These are phyloP conservation scores for Hypoxylon lenormandii DNA, from an alignment of 495 filamentous ascomycete genomes.

Conservation along the genomic window DNA sequence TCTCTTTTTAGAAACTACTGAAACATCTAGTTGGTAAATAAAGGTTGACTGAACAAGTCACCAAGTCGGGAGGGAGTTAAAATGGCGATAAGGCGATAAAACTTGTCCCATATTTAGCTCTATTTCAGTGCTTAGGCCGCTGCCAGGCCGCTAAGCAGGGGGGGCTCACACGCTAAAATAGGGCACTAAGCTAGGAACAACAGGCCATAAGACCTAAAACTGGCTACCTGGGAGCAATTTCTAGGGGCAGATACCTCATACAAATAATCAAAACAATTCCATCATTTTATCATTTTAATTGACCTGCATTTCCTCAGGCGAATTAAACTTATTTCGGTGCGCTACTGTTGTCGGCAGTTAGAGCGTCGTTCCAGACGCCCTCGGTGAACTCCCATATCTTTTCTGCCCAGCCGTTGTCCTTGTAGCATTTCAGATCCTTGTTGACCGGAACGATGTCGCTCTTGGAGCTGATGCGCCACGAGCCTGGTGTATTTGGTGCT, in stretches of 20 bases:
- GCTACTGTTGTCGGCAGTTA: not conserved
- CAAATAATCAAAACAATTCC: not conserved
- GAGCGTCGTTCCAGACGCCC: slow-evolving; percentile 1
- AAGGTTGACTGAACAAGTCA: too few relatives aligned
- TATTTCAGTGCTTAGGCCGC: not conserved
- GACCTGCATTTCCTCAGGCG: not conserved
- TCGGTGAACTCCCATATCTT: slow-evolving; percentile 29
- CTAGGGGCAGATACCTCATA: not conserved
- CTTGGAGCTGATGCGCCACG: slow-evolving; percentile 8
- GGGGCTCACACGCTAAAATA: not conserved
- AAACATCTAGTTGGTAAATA: too few relatives aligned
- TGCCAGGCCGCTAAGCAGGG: not conserved
- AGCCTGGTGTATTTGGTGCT: slow-evolving; percentile 10
- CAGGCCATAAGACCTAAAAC: too few relatives aligned
- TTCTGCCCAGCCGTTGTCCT: slow-evolving; percentile 33
- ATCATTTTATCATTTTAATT: not conserved
- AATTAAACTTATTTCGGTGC: not conserved
- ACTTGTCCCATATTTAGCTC: too few relatives aligned
- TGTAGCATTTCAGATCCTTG: slow-evolving; percentile 2
- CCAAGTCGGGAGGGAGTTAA: too few relatives aligned
- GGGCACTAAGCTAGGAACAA: not conserved
- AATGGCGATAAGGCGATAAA: too few relatives aligned
- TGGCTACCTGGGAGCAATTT: too few relatives aligned
- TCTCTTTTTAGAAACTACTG: too few relatives aligned
- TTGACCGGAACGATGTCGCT: slow-evolving; percentile 6